Conservation (phyloP, 768 basidiomycete species). For the Ramaria sp. region DNA sequence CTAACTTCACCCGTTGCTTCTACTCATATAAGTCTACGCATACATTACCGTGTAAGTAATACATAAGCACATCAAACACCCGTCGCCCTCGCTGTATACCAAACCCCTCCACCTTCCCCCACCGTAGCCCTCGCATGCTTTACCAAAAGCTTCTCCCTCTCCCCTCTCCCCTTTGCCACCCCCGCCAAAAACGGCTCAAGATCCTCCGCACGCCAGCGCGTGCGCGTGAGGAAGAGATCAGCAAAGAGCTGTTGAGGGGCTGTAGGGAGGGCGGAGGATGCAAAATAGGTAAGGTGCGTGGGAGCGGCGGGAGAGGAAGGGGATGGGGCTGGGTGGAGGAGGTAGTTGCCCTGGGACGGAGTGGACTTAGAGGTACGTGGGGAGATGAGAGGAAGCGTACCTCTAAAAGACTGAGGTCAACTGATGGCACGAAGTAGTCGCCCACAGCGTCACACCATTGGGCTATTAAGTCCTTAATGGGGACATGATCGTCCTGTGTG, state of each 20-base stretch:
- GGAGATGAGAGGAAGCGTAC: constrained; percentile 27
- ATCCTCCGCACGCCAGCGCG: constrained; percentile 69
- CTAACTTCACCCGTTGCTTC: no score
- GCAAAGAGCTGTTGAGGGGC: constrained; percentile 75
- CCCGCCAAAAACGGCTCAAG: constrained; percentile 75
- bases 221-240: constrained; percentile 76
- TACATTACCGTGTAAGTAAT: no score
- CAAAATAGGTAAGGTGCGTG: constrained; percentile 58
- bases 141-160: constrained; percentile 76
- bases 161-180: constrained; percentile 75
- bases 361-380: not conserved
- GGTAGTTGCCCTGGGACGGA: constrained; percentile 57
- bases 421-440: constrained; percentile 55
- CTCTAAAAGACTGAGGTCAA: constrained; percentile 57
- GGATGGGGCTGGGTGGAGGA: constrained; percentile 34
- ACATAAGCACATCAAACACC: not conserved
- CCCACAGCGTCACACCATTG: constrained; percentile 72
- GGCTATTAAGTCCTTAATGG: constrained; percentile 41
- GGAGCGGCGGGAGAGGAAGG: constrained; percentile 17
- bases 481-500: constrained; percentile 47
- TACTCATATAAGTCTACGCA: no score
- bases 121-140: constrained; percentile 79
- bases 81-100: constrained; percentile 57
- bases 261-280: constrained; percentile 58
- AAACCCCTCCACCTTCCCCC: constrained; percentile 46